Evolutionary conservation across 495 filamentous ascomycete species (phyloP), one percentile per base, ranked within the genome.

Genomic region (Tricharina praecox): DNA sequence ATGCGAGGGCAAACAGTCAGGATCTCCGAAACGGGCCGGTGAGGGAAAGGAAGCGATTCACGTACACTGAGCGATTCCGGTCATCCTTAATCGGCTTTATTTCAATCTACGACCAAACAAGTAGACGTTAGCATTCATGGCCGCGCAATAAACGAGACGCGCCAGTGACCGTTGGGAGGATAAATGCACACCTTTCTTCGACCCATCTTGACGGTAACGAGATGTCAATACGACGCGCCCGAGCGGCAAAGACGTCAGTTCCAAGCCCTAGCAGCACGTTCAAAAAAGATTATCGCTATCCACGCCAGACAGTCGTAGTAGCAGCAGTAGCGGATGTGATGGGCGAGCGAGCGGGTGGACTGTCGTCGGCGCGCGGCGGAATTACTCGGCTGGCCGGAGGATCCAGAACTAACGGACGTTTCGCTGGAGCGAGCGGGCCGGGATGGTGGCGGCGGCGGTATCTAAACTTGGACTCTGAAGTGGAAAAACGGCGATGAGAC

Each of bases 61-160:
- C 87, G 70, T 83, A 95, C 88, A 94, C 90, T 53, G 88, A 95
- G 62, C 90, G 85, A 62, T 97, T 97, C 61, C 90, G 76, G 64
- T 97, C 90, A 77, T 97, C 90, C 69, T 93, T 94, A 72, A 97
- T 97, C 47, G 92, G 82, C 70, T 96, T 96, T 73, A 97, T 97
- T 69, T 95, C 90, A 64, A 97, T 97, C 79, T 83, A 45, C 33
- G 50, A 35, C 38, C 44, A 26, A 19, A n/a, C n/a, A n/a, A 30
- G 30, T 23, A 45, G 35, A 32, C 46, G 45, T 50, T 30, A 49
- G 23, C 28, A 47, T 36, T 30, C 47, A 46, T 34, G 50, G 24
- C 2, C 15, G 9, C 32, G 36, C 40, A 36, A 38, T 19, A 21
- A n/a, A n/a, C n/a, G n/a, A n/a, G n/a, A n/a, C n/a, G n/a, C n/a